Evolutionary conservation across 768 basidiomycete genomes (phyloP).

Genomic region (Kwoniella dendrophila): DNA sequence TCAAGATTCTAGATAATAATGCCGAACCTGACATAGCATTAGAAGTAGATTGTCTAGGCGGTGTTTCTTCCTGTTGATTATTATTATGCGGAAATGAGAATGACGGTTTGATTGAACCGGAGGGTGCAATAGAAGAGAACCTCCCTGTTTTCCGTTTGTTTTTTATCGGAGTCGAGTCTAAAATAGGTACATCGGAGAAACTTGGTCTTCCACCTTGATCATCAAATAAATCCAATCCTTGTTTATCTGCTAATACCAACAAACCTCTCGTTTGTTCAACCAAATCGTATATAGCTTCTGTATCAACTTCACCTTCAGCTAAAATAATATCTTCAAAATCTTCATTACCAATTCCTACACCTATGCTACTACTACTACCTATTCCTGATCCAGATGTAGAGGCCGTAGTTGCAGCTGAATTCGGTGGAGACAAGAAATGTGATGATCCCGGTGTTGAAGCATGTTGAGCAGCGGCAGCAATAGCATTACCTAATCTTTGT

Average conservation of each 20-base stretch:
- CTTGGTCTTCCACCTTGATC: slow-evolving; percentile 3
- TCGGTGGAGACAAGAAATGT: neutral
- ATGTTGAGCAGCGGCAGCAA: slow-evolving; percentile 33
- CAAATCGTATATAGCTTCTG: slow-evolving; percentile 30
- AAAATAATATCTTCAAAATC: slow-evolving; percentile 28
- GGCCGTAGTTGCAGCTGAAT: slow-evolving; percentile 11
- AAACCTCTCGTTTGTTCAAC: slow-evolving; percentile 39
- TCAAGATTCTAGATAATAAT: slow-evolving; percentile 64
- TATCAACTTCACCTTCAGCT: slow-evolving; percentile 36
- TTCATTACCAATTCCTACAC: slow-evolving; percentile 22
- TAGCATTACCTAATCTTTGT: slow-evolving; percentile 36
- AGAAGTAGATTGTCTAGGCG: slow-evolving; percentile 7
- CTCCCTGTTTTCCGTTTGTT: slow-evolving; percentile 29
- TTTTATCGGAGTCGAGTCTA: slow-evolving; percentile 18
- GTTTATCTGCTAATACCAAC: slow-evolving; percentile 37
- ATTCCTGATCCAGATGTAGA: slow-evolving; percentile 17
- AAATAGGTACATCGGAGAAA: neutral
- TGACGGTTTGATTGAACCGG: slow-evolving; percentile 55
- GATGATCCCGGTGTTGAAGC: too few relatives aligned
- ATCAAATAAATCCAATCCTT: slow-evolving; percentile 34
- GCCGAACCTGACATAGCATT: slow-evolving; percentile 17
- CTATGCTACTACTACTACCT: neutral
- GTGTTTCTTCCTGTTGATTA: slow-evolving; percentile 5
- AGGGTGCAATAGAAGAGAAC: slow-evolving; percentile 58
- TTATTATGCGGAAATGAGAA: slow-evolving; percentile 4